Percentiles rank a stretch among this genome's conserved stretches.
Conservation (phyloP, 805 yeast species). For the Spathaspora passalidarum region DNA sequence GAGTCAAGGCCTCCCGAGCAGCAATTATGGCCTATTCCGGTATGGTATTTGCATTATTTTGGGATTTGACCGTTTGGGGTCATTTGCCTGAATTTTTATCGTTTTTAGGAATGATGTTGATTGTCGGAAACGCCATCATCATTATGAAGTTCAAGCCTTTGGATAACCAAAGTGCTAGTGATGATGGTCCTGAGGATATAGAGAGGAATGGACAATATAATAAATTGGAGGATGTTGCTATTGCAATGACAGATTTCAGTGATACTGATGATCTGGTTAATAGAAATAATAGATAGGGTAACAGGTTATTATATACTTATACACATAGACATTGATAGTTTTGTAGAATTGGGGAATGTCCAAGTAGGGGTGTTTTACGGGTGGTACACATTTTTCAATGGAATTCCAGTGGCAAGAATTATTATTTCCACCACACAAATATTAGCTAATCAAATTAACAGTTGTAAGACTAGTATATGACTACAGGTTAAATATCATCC, state of each 20-base stretch:
- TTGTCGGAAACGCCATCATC: conserved; percentile 60
- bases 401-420: no score
- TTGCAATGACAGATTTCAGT: conserved; percentile 26
- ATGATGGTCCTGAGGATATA: conserved; percentile 6
- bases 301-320: neutral
- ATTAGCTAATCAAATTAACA: no score
- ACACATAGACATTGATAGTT: neutral
- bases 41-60: conserved; percentile 71
- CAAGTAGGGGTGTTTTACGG: no score
- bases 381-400: no score
- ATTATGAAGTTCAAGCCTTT: conserved; percentile 31
- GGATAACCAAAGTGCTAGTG: conserved; percentile 5
- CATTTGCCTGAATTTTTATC: conserved; percentile 72
- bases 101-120: conserved; percentile 64
- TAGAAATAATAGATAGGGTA: neutral
- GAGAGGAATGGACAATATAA: conserved; percentile 10
- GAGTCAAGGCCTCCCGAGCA: conserved; percentile 75
- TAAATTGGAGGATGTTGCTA: conserved; percentile 13
- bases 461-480: no score
- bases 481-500: no score
- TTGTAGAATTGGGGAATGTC: neutral
- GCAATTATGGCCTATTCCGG: conserved; percentile 74
- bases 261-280: conserved; percentile 19
- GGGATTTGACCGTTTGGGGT: conserved; percentile 71
- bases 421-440: no score